Conservation (phyloP, 2,329 filamentous ascomycete species). For the Triangularia setosa region DNA sequence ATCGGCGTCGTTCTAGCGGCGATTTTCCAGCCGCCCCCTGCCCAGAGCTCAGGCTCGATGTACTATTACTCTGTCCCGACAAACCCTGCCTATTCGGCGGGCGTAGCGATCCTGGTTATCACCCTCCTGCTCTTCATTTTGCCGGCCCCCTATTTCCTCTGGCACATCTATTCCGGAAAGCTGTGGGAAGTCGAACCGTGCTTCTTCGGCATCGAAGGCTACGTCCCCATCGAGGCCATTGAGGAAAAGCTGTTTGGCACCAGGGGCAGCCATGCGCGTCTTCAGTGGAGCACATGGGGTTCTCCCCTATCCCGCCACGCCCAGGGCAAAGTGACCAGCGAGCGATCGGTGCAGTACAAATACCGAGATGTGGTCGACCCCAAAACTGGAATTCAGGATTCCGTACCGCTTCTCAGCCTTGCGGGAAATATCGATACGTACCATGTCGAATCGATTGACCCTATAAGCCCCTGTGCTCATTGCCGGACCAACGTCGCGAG, state of each 20-base stretch:
- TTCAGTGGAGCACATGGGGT: conserved; percentile 12
- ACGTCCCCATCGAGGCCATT: conserved; percentile 12
- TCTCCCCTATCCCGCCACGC: conserved; percentile 4
- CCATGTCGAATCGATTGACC: conserved; percentile 5
- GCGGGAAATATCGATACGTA: conserved; percentile 1
- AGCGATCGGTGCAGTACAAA: background rate
- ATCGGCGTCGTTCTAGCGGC: conserved; percentile 31
- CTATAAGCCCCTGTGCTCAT: background rate
- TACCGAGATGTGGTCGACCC: background rate
- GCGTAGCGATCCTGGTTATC: conserved; percentile 27
- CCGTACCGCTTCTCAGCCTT: background rate
- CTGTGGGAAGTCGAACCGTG: conserved; percentile 13
- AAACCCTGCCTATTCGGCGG: conserved; percentile 27
- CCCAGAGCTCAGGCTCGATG: conserved; percentile 26
- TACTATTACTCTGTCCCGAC: no score
- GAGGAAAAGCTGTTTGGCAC: conserved; percentile 8
- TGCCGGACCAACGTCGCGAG: background rate
- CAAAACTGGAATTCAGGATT: background rate
- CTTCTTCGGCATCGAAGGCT: conserved; percentile 17
- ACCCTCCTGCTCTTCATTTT: conserved; percentile 5
- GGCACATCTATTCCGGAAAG: conserved; percentile 13
- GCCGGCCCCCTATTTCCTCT: conserved; percentile 24
- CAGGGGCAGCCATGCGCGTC: background rate
- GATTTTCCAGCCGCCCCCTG: conserved; percentile 25
- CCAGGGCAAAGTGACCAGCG: background rate